Base-by-base conservation (phyloP, 805 yeast genomes). In the Hanseniaspora guilliermondii region DNA sequence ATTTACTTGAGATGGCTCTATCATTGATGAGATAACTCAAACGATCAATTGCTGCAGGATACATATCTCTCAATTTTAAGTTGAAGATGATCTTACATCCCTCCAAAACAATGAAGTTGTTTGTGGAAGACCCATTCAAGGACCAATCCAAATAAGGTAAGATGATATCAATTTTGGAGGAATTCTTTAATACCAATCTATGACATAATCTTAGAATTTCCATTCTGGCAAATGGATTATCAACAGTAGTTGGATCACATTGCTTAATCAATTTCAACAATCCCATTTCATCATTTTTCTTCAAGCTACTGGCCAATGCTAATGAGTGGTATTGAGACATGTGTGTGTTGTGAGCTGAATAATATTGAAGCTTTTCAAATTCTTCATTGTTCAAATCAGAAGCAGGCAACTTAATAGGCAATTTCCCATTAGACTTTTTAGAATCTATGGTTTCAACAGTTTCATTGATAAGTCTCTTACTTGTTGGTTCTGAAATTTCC, bases 311-410 rank as follows among this genome's bases (percentile, higher is more conserved):
- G 61, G 94, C 72, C 62, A 93, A 76, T 24, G 96, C 97, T 60
- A 93, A 74, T 2, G 98, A 97, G 68, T 93, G 97, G 70, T 91
- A 93, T 73, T 93, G 97, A 56, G 95, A 77, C 75, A 87, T 83
- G 68, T 77, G 81, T 21, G 94, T 79, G 44, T 91, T 80, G 17
- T 6, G 14, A 22, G 39, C 47, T 19, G 11, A 30, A 11, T 41
- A 27, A 17, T 80, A 73, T 49, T 91, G 84, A 62, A 78, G 82
- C 60, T 73, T 77, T 46, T 65, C 69, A 6, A 64, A 64, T 24
- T 65, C 65, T 19, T 65, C 65, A 25, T 71, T 69, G 32, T 56
- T 57, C 12, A 35, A 17, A 24, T 49, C 53, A 24, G 32, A 38
- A 12, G 69, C 65, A 46, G 77, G 75, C 62, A 65, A 73, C 8